A percentile compares a stretch with the other conserved stretches of the same genome.
Evolutionary conservation across 805 yeast genomes (phyloP).

Genomic region (Candida anglica): DNA sequence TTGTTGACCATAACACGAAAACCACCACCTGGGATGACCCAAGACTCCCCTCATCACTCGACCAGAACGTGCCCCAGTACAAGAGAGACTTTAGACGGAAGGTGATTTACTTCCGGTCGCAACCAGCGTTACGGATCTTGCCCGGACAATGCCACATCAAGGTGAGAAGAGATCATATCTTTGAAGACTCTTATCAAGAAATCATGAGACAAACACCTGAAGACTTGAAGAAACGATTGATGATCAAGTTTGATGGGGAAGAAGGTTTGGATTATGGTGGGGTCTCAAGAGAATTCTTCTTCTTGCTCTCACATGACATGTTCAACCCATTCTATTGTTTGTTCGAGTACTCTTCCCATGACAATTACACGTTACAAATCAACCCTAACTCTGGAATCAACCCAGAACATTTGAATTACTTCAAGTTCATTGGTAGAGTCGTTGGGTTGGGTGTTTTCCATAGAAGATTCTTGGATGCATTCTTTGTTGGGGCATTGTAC

Average conservation of each 20-base stretch:
- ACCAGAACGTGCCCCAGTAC: constrained; percentile 98
- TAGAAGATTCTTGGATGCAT: constrained; percentile 94
- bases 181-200: constrained; percentile 97
- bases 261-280: constrained; percentile 99
- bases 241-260: constrained; percentile 99
- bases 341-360: constrained; percentile 96
- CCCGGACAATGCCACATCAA: constrained; percentile 99
- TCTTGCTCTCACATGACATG: constrained; percentile 95
- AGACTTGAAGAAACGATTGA: constrained; percentile 92
- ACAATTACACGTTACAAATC: constrained; percentile 95
- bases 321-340: constrained; percentile 97
- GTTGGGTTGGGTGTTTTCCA: constrained; percentile 98
- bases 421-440: constrained; percentile 97
- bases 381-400: constrained; percentile 96
- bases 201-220: constrained; percentile 99
- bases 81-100: constrained; percentile 98
- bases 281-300: constrained; percentile 96
- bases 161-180: constrained; percentile 92
- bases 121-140: constrained; percentile 92
- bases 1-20: constrained; percentile 98
- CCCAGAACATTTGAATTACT: constrained; percentile 96
- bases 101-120: constrained; percentile 95
- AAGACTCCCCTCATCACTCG: constrained; percentile 92
- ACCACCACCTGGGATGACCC: constrained; percentile 99
- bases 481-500: constrained; percentile 96